Evolutionary conservation across 352 stramenopile genomes (phyloP).

Genomic region (Phytophthora pistaciae): DNA sequence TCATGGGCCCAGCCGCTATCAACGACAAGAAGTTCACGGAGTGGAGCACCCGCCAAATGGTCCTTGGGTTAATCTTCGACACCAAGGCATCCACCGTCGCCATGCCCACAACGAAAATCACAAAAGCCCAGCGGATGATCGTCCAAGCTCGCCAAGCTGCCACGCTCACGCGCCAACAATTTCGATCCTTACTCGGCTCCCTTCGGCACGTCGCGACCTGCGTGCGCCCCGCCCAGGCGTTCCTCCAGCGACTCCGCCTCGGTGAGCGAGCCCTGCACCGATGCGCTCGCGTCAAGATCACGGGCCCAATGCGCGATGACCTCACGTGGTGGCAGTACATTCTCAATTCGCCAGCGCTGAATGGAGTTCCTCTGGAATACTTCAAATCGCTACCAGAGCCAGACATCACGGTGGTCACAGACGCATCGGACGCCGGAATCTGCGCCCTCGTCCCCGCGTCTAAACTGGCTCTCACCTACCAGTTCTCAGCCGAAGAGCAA

Average conservation of each 20-base stretch:
- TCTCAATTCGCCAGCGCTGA: too few species aligned
- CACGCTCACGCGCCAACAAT: not conserved
- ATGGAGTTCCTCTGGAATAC: too few species aligned
- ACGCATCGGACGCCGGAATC: too few species aligned
- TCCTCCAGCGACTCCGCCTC: not conserved
- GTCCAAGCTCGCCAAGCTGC: not conserved
- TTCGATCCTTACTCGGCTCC: not conserved
- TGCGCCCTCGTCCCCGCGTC: too few species aligned
- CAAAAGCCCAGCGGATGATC: not conserved
- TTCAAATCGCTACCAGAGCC: too few species aligned
- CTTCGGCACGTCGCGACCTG: slow-evolving; percentile 7
- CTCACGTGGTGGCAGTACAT: not conserved
- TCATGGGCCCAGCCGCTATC: not conserved
- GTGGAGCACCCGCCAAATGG: slow-evolving; percentile 1
- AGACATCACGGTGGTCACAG: too few species aligned
- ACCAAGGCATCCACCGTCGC: slow-evolving; percentile 1
- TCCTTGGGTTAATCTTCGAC: not conserved
- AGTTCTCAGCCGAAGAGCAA: too few species aligned
- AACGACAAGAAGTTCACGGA: slow-evolving; percentile 1
- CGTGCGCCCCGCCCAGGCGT: not conserved
- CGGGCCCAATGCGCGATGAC: slow-evolving; percentile 1
- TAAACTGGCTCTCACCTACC: too few species aligned
- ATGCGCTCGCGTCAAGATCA: not conserved
- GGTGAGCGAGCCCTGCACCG: not conserved
- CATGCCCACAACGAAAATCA: not conserved